Conservation (phyloP, 2,329 filamentous ascomycete species). For the Aureobasidium melanogenum region DNA sequence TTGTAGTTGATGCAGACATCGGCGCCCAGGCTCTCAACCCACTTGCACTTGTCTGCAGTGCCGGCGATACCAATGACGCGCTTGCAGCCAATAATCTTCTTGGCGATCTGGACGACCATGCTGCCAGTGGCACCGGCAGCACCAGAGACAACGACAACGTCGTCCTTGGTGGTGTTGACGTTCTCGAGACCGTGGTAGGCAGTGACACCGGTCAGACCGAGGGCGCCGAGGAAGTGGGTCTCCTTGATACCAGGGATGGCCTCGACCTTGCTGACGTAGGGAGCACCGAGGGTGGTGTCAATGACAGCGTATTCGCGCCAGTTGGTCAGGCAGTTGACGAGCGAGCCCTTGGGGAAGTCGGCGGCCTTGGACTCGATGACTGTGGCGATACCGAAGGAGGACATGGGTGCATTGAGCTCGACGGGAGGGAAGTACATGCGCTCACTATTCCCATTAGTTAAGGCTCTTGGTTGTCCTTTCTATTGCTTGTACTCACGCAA, state of each 20-base stretch:
- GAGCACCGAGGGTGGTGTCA: slow-evolving; percentile 23
- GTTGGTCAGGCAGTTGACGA: slow-evolving; percentile 25
- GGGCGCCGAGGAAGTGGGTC: slow-evolving; percentile 38
- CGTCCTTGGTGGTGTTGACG: slow-evolving; percentile 31
- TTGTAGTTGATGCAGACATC: slow-evolving; percentile 50
- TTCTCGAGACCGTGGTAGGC: slow-evolving; percentile 40
- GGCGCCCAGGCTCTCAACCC: slow-evolving; percentile 43
- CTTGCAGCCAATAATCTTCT: slow-evolving; percentile 35
- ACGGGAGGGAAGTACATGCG: slow-evolving; percentile 41
- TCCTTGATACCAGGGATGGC: slow-evolving; percentile 27
- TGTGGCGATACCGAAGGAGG: slow-evolving; percentile 27
- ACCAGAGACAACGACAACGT: slow-evolving; percentile 39
- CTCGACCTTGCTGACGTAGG: slow-evolving; percentile 21
- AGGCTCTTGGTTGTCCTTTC: neutral
- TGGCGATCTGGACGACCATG: slow-evolving; percentile 46
- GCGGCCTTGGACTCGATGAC: slow-evolving; percentile 30
- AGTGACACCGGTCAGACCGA: slow-evolving; percentile 37
- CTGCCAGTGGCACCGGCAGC: slow-evolving; percentile 42
- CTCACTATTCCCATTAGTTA: slow-evolving; percentile 18
- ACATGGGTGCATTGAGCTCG: slow-evolving; percentile 31
- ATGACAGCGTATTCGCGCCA: slow-evolving; percentile 37
- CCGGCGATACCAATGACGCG: slow-evolving; percentile 46
- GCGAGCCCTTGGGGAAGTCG: slow-evolving; percentile 27
- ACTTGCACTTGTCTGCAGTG: slow-evolving; percentile 43
- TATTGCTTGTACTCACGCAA: slow-evolving; percentile 14